Percentiles rank a stretch among this genome's conserved stretches.
These are phyloP conservation scores for Mortierella sp. DNA, from an alignment of 371 early-diverging fungal species.

Conservation along the genomic window DNA sequence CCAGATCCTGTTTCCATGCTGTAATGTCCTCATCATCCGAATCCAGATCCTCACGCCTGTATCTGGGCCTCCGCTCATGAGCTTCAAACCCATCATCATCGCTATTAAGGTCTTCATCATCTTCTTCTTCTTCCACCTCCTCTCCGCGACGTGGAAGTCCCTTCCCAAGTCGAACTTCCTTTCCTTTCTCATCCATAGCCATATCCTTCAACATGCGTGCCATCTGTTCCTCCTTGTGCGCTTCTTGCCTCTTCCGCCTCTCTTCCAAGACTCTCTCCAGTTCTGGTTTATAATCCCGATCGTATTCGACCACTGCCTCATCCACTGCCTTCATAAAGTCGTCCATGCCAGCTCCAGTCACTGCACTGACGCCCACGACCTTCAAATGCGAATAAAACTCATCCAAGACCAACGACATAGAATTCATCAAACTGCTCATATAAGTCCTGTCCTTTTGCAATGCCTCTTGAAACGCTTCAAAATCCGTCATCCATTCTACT, in stretches of 20 bases:
- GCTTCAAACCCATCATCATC: slow-evolving; percentile 20
- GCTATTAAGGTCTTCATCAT: slow-evolving; percentile 19
- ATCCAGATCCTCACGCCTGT: slow-evolving; percentile 21
- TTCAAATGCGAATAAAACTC: slow-evolving; percentile 97
- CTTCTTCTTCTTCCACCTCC: slow-evolving; percentile 6
- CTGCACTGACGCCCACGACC: slow-evolving; percentile 91
- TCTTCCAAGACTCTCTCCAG: slow-evolving; percentile 38
- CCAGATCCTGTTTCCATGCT: slow-evolving; percentile 19
- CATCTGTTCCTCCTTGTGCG: slow-evolving; percentile 51
- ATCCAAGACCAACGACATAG: slow-evolving; percentile 97
- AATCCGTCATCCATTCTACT: slow-evolving; percentile 97
- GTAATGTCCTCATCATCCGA: slow-evolving; percentile 21
- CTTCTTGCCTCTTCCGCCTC: slow-evolving; percentile 35
- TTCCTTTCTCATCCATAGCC: slow-evolving; percentile 26
- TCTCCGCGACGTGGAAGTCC: slow-evolving; percentile 9
- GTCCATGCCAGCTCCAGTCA: slow-evolving; percentile 95
- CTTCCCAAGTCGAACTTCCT: slow-evolving; percentile 14
- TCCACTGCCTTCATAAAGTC: slow-evolving; percentile 91
- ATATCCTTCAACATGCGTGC: slow-evolving; percentile 42
- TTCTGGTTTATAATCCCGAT: slow-evolving; percentile 55
- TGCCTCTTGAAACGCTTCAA: slow-evolving; percentile 93
- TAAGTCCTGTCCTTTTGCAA: slow-evolving; percentile 79
- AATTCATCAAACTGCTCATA: slow-evolving; percentile 93
- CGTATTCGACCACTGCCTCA: slow-evolving; percentile 88
- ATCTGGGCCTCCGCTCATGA: slow-evolving; percentile 13